phyloP scores from a whole-genome alignment of 441 rosid species.

The Brassica hybrid region DNA sequence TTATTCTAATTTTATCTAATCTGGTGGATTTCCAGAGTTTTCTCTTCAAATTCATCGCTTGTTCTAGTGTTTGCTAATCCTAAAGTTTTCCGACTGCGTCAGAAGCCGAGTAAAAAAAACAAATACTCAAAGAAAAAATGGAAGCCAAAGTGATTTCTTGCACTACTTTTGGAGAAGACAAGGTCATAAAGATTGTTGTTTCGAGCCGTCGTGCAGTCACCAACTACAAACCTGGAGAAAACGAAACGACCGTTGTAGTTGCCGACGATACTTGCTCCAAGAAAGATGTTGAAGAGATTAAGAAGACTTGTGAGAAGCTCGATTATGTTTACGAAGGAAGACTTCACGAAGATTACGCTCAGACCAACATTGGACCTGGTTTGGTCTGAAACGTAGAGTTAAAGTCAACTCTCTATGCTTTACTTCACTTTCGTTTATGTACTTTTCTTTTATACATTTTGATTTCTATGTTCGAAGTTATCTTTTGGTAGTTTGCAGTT shows the following conservation, averaged over 20 bases:
- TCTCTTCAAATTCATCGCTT: no score
- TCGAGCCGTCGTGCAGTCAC: constrained; percentile 23
- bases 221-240: constrained; percentile 37
- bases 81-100: no score
- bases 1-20: no score
- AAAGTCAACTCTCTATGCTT: background rate
- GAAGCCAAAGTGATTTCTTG: constrained; percentile 38
- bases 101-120: constrained; percentile 9
- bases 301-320: no score
- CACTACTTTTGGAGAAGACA: constrained; percentile 40
- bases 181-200: no score
- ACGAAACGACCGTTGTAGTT: constrained; percentile 37
- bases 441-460: no score
- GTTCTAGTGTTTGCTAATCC: no score
- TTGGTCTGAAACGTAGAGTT: constrained; percentile 25
- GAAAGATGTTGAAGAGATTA: constrained; percentile 30
- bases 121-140: constrained; percentile 19
- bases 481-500: no score
- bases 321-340: no score
- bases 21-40: no score
- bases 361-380: constrained; percentile 32
- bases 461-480: no score
- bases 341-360: constrained; percentile 29
- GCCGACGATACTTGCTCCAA: constrained; percentile 25
- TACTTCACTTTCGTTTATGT: no score